phyloP scores from a whole-genome alignment of 2,329 filamentous ascomycete genomes.

The Moelleriella libera region DNA sequence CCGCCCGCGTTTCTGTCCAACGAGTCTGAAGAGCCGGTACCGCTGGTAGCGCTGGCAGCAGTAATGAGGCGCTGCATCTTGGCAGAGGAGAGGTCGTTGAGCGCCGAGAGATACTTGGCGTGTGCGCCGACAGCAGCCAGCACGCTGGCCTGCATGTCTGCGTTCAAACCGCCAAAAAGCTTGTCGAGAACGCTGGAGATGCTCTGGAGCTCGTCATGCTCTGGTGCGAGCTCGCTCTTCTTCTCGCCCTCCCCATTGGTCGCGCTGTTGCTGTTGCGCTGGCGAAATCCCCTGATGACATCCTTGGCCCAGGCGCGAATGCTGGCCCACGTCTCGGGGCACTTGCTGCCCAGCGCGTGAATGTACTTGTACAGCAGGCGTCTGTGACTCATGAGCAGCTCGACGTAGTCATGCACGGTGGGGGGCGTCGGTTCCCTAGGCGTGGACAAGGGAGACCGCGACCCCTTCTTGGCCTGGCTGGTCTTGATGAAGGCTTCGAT shows the following conservation, averaged over 20 bases:
- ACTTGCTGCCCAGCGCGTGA: slow-evolving; percentile 54
- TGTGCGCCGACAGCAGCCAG: slow-evolving; percentile 43
- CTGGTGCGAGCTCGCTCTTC: not conserved
- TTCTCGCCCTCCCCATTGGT: too few species aligned
- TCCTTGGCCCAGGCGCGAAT: slow-evolving; percentile 48
- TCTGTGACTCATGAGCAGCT: slow-evolving; percentile 50
- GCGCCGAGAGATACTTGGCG: slow-evolving; percentile 39
- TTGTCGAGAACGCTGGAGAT: slow-evolving; percentile 24
- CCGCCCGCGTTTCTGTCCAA: slow-evolving; percentile 31
- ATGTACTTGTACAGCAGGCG: slow-evolving; percentile 53
- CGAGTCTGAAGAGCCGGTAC: slow-evolving; percentile 6
- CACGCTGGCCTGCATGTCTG: slow-evolving; percentile 29
- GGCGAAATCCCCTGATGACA: slow-evolving; percentile 40
- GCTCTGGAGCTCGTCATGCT: slow-evolving; percentile 3
- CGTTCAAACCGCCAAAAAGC: slow-evolving; percentile 32
- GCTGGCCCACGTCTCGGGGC: slow-evolving; percentile 47
- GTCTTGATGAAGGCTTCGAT: slow-evolving; percentile 56
- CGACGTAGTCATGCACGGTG: slow-evolving; percentile 58
- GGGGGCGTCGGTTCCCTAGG: slow-evolving; percentile 21
- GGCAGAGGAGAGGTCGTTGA: slow-evolving; percentile 36
- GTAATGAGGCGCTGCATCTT: slow-evolving; percentile 45
- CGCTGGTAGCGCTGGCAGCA: too few species aligned
- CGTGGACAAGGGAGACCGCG: not conserved
- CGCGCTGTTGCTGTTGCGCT: not conserved
- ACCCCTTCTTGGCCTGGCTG: slow-evolving; percentile 27